phyloP scores from a whole-genome alignment of 768 basidiomycete genomes.

The Mycena galericulata region DNA sequence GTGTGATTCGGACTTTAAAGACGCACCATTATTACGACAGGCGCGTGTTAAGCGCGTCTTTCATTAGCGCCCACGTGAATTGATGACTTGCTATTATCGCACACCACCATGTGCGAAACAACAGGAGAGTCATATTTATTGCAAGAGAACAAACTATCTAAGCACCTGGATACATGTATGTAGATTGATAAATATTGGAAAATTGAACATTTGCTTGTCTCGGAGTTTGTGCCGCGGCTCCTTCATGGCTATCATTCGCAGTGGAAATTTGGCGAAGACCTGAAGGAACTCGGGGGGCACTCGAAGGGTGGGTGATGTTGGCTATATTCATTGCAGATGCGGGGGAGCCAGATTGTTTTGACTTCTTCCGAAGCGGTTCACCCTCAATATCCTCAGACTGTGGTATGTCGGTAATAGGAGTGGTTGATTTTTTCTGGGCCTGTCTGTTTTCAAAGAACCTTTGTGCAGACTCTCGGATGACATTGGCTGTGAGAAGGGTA shows the following conservation, averaged over 20 bases:
- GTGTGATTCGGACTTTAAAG: too few relatives aligned
- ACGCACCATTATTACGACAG: too few relatives aligned
- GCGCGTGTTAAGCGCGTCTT: too few relatives aligned
- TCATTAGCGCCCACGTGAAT: too few relatives aligned
- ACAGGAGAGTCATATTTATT: neutral
- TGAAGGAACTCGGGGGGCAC: neutral
- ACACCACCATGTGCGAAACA: neutral
- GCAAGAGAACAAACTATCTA: neutral
- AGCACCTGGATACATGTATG: neutral
- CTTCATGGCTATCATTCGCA: neutral
- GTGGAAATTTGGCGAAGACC: neutral
- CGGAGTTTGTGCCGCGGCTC: neutral
- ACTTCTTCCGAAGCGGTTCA: neutral
- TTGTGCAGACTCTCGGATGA: slow-evolving; percentile 1
- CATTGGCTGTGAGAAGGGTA: neutral
- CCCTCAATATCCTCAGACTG: neutral
- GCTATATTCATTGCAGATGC: neutral
- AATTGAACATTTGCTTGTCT: neutral
- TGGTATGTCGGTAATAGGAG: slow-evolving; percentile 27
- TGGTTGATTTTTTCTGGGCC: neutral
- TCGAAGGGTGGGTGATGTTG: neutral
- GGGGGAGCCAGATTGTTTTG: neutral
- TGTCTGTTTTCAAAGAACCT: neutral
- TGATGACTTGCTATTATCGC: too few relatives aligned
- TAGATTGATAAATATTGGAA: neutral